Conservation (phyloP, 768 basidiomycete species). For the Suillus variegatus region DNA sequence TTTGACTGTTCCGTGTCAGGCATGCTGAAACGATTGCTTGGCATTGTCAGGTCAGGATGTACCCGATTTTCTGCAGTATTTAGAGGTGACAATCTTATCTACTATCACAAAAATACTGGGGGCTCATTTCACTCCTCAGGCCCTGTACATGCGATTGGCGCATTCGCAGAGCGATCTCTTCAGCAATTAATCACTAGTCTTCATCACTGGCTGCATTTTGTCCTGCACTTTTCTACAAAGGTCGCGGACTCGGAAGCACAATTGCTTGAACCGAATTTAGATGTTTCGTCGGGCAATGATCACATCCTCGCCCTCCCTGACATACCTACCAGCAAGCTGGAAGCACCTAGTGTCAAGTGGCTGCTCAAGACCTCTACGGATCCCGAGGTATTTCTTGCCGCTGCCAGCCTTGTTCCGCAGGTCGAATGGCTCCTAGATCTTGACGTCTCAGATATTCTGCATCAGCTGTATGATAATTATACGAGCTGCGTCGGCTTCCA, state of each 20-base stretch:
- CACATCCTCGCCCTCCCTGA: not conserved
- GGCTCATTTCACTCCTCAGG: not conserved
- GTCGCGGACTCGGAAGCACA: not conserved
- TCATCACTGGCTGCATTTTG: not conserved
- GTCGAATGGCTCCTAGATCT: not conserved
- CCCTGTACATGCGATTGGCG: not conserved
- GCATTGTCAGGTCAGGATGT: not conserved
- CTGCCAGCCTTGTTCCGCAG: not conserved
- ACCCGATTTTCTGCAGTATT: not conserved
- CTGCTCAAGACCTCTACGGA: not conserved
- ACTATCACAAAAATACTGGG: not conserved
- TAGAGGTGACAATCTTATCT: not conserved
- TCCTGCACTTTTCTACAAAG: not conserved
- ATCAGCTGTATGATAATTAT: not conserved
- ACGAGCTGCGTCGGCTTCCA: no score
- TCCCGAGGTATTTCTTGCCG: not conserved
- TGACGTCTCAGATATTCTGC: not conserved
- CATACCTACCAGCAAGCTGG: not conserved
- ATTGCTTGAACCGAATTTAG: no score
- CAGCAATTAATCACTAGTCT: not conserved
- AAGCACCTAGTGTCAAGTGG: conserved; percentile 11
- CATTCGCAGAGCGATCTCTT: not conserved
- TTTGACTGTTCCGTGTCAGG: not conserved
- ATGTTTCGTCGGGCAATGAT: not conserved
- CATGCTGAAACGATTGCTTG: not conserved